phyloP scores from a whole-genome alignment of 192 early-diverging fungal genomes.

The Coemansia sp. region DNA sequence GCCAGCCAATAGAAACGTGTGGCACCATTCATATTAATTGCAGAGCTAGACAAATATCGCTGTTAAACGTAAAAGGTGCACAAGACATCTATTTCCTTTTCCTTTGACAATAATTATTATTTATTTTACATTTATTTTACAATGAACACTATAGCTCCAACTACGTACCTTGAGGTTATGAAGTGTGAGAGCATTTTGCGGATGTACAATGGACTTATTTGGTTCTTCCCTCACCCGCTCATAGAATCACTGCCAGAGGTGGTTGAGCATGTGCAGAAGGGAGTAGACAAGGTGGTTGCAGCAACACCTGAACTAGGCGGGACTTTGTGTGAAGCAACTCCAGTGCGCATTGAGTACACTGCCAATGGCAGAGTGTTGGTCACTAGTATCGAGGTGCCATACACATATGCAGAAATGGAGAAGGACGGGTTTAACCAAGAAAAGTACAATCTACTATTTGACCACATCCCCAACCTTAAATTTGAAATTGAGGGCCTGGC shows the following conservation, averaged over 20 bases:
- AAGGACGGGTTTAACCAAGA: conserved; percentile 18
- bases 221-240: conserved; percentile 11
- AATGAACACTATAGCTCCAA: not conserved
- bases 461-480: not conserved
- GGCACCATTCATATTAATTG: not conserved
- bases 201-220: conserved; percentile 25
- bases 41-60: not conserved
- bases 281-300: conserved; percentile 7
- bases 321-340: not conserved
- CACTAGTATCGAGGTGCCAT: not conserved
- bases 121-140: not conserved
- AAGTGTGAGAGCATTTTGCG: conserved; percentile 15
- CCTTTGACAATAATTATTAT: not conserved
- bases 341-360: not conserved
- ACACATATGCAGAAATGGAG: conserved; percentile 1
- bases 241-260: not conserved
- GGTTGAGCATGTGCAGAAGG: not conserved
- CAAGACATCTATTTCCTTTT: not conserved
- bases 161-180: not conserved
- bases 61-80: no score
- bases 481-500: conserved; percentile 10
- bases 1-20: not conserved
- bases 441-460: conserved; percentile 15
- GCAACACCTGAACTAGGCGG: conserved; percentile 18
- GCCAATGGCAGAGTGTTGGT: not conserved